phyloP scores from a whole-genome alignment of 2,329 filamentous ascomycete genomes.

The Nothomitra cinnamomea region DNA sequence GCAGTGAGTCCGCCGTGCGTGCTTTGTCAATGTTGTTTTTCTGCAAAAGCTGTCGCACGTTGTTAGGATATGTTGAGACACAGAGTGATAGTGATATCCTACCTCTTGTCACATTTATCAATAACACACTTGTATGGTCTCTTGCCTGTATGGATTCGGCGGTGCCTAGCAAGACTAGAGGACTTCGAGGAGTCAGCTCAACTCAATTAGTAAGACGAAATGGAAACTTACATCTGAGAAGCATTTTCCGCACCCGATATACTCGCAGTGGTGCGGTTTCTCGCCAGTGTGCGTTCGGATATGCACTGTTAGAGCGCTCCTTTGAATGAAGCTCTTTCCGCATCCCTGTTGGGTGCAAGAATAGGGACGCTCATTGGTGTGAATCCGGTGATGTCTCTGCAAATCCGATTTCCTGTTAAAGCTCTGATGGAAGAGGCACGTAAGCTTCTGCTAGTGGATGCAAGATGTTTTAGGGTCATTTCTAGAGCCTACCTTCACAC shows the following conservation, averaged over 20 bases:
- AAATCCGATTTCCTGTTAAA: slow-evolving; percentile 59
- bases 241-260: slow-evolving; percentile 47
- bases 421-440: slow-evolving; percentile 28
- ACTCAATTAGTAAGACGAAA: background rate
- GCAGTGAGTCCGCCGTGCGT: slow-evolving; percentile 3
- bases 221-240: slow-evolving; percentile 45
- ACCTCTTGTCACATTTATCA: slow-evolving; percentile 46
- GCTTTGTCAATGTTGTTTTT: slow-evolving; percentile 34
- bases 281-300: slow-evolving; percentile 55
- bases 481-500: slow-evolving; percentile 13
- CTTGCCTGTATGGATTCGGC: slow-evolving; percentile 49
- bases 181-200: slow-evolving; percentile 27
- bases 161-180: slow-evolving; percentile 46
- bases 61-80: background rate
- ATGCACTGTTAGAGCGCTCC: slow-evolving; percentile 53
- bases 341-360: slow-evolving; percentile 42
- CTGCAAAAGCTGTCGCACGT: slow-evolving; percentile 42
- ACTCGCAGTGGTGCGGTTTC: slow-evolving; percentile 52
- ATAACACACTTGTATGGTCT: slow-evolving; percentile 47
- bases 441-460: background rate
- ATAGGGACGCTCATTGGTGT: slow-evolving; percentile 54
- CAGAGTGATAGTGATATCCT: slow-evolving; percentile 9
- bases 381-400: slow-evolving; percentile 52
- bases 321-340: slow-evolving; percentile 54
- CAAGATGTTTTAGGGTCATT: background rate